Base-by-base conservation (phyloP, 75 land plant species). In the Isoetes taiwanensis region DNA sequence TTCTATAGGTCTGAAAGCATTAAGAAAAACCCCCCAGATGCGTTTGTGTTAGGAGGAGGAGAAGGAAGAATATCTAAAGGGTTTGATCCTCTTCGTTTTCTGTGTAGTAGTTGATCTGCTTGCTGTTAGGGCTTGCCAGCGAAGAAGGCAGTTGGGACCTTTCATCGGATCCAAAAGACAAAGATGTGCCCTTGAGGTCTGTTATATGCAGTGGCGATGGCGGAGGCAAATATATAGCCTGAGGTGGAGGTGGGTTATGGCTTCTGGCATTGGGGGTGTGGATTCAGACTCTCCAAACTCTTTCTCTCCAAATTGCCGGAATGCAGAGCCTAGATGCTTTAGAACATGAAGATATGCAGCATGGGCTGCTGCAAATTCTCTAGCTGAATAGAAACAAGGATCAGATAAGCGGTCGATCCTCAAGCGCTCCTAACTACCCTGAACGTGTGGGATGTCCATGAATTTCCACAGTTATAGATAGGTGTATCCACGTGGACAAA, bases 231-330 rank as follows among this genome's bases (percentile, higher is more conserved):
- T 19, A 23, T n/a, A 16, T 19, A 46, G 16, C 50, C 12, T 19
- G 50, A 6, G 50, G 23, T 14, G 9, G 38, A 37, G 14, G 38
- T 9, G 38, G 14, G 38, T 14, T 37, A 6, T 6, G 4, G 6
- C 25, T 46, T 8, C 12, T 46, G 5, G 4, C 12, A 16, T 46
- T 23, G 38, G 38, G 11, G 38, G 38, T 37, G 38, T 14, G 9
- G 38, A 9, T 19, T 46, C 21, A 6, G 16, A 6, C 6, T 46
- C 19, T 6, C 50, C 5, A 46, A 16, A 4, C 50, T 46, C 50
- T 6, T 19, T 46, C 50, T 46, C 50, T 6, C 50, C 50, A 46
- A 46, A 46, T 19, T 46, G 50, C 50, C 50, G 6, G 50, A 46
- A 46, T 3, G 50, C 50, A 5, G 50, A 16, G 25, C 50, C 50